Evolutionary conservation across 768 basidiomycete genomes (phyloP).

Genomic region (Tylopilus sp.): DNA sequence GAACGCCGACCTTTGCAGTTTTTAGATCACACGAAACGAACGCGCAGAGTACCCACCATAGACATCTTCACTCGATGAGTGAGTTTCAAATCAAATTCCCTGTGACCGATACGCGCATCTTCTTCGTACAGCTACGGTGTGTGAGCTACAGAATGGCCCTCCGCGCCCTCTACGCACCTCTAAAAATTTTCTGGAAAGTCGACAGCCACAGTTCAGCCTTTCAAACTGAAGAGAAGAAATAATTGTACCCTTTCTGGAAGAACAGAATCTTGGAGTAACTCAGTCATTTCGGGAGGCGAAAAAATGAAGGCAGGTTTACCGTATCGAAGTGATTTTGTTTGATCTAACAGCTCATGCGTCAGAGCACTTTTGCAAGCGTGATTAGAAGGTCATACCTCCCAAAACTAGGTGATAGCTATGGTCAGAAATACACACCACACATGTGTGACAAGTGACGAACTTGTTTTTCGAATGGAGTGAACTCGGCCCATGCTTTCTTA

Average conservation of each 20-base stretch:
- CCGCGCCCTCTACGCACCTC: conserved; percentile 44
- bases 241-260: conserved; percentile 90
- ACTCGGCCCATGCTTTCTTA: conserved; percentile 65
- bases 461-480: conserved; percentile 96
- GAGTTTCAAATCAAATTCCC: conserved; percentile 91
- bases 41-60: conserved; percentile 60
- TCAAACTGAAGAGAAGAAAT: conserved; percentile 4
- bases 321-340: conserved; percentile 98
- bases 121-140: conserved; percentile 77
- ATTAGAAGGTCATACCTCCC: conserved; percentile 51
- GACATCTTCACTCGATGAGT: conserved; percentile 96
- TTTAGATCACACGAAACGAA: background rate
- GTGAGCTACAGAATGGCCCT: background rate
- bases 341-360: conserved; percentile 54
- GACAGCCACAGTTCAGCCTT: conserved; percentile 13
- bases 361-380: background rate
- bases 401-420: conserved; percentile 46
- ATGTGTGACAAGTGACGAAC: conserved; percentile 31
- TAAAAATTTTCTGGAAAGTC: conserved; percentile 64
- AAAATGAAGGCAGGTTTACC: conserved; percentile 34
- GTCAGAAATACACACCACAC: background rate
- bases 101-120: conserved; percentile 90
- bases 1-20: conserved; percentile 77
- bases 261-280: conserved; percentile 63
- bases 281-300: conserved; percentile 13